phyloP scores from a whole-genome alignment of 192 early-diverging fungal species.

The Allomyces macrogynus region DNA sequence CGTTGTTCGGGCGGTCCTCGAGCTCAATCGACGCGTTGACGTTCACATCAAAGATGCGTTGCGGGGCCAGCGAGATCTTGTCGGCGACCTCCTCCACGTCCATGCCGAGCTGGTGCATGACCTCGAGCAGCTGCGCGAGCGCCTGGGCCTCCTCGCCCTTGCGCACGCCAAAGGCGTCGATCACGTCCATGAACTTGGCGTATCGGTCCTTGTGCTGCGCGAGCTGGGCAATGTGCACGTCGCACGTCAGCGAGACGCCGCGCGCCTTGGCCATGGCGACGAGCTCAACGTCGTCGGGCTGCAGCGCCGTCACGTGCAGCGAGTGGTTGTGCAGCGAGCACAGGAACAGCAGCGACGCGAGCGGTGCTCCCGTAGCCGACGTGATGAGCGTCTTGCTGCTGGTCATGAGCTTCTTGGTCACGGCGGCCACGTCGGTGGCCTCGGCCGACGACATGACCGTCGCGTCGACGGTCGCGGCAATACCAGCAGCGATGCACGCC shows the following conservation, averaged over 20 bases:
- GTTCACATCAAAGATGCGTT: background rate
- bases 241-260: constrained; percentile 73
- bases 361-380: constrained; percentile 64
- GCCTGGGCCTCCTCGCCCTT: background rate
- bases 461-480: constrained; percentile 51
- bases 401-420: constrained; percentile 49
- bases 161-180: constrained; percentile 86
- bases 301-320: constrained; percentile 78
- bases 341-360: constrained; percentile 71
- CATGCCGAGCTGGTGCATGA: background rate
- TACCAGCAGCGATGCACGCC: constrained; percentile 29
- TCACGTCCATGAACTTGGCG: constrained; percentile 27
- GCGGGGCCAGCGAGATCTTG: constrained; percentile 14
- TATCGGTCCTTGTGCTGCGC: background rate
- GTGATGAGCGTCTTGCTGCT: constrained; percentile 48
- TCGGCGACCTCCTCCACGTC: constrained; percentile 17
- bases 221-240: constrained; percentile 29
- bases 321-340: constrained; percentile 60
- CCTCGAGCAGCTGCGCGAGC: background rate
- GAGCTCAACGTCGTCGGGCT: constrained; percentile 62
- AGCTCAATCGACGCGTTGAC: background rate
- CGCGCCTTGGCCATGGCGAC: constrained; percentile 71
- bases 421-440: constrained; percentile 30
- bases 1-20: constrained; percentile 11
- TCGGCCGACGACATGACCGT: constrained; percentile 38